phyloP scores from a whole-genome alignment of 2,329 filamentous ascomycete species.

The Coniochaeta sp. region DNA sequence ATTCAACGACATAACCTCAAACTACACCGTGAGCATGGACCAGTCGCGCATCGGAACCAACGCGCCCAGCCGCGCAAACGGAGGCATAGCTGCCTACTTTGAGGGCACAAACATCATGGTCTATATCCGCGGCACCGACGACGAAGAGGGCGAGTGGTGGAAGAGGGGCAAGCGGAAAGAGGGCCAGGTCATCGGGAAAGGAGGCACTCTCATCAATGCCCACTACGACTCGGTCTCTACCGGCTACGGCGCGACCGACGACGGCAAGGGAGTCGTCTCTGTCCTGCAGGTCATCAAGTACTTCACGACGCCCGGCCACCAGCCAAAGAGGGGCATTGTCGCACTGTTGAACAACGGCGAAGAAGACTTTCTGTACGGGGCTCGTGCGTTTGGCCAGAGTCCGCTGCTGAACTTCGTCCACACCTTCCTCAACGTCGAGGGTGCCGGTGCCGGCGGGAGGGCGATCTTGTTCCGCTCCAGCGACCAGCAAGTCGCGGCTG shows the following conservation, averaged over 20 bases:
- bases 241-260: constrained; percentile 87
- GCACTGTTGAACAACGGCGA: constrained; percentile 92
- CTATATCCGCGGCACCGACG: constrained; percentile 77
- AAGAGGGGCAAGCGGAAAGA: constrained; percentile 25
- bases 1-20: constrained; percentile 73
- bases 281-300: constrained; percentile 80
- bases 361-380: constrained; percentile 86
- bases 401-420: constrained; percentile 73
- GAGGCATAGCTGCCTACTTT: constrained; percentile 62
- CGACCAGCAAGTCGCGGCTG: constrained; percentile 75
- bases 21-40: constrained; percentile 58
- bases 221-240: constrained; percentile 92
- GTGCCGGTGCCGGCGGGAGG: constrained; percentile 83
- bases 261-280: constrained; percentile 84
- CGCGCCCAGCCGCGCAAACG: constrained; percentile 16
- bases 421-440: constrained; percentile 91
- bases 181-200: constrained; percentile 47
- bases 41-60: constrained; percentile 20
- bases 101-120: constrained; percentile 90
- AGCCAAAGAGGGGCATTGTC: constrained; percentile 73
- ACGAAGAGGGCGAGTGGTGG: constrained; percentile 71
- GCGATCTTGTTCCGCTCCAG: constrained; percentile 84
- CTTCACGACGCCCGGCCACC: constrained; percentile 65
- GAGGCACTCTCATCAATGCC: constrained; percentile 86
- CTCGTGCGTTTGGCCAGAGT: constrained; percentile 75